phyloP scores from a whole-genome alignment of 441 rosid species.

The Theobroma grandiflorum region DNA sequence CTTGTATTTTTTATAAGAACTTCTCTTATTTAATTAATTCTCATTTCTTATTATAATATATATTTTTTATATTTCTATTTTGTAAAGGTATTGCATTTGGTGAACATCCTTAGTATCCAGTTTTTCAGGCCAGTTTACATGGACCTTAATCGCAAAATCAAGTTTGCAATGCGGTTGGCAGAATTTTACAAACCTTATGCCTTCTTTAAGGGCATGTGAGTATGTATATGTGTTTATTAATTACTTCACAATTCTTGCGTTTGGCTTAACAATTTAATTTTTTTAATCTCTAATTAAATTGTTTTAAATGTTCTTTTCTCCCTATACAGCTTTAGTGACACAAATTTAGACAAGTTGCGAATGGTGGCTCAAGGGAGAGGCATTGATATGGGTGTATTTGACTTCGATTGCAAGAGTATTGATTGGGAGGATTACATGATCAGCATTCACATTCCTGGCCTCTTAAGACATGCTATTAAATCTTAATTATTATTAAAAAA shows the following conservation, averaged over 20 bases:
- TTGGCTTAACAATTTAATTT: too few species aligned
- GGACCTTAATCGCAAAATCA: not conserved
- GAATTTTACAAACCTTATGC: not conserved
- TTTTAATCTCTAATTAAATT: too few species aligned
- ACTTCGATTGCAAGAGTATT: slow-evolving; percentile 46
- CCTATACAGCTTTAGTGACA: not conserved
- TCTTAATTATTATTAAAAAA: not conserved
- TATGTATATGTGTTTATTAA: too few species aligned
- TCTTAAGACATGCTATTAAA: slow-evolving; percentile 30
- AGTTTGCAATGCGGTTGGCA: not conserved
- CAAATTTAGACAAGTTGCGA: not conserved
- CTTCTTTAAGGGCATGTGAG: not conserved
- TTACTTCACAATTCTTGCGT: too few species aligned
- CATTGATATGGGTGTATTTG: slow-evolving; percentile 36
- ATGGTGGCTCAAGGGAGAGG: not conserved
- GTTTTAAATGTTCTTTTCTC: too few species aligned
- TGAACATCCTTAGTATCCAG: not conserved
- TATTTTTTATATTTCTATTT: too few species aligned
- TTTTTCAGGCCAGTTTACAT: not conserved
- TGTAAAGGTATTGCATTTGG: not conserved
- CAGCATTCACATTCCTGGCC: slow-evolving; percentile 49
- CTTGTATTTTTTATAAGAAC: too few species aligned
- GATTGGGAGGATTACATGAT: slow-evolving; percentile 54
- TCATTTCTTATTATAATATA: too few species aligned
- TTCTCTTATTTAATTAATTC: too few species aligned